phyloP scores from a whole-genome alignment of 1,284 basidiomycete species.

The Farysia itapuensis region DNA sequence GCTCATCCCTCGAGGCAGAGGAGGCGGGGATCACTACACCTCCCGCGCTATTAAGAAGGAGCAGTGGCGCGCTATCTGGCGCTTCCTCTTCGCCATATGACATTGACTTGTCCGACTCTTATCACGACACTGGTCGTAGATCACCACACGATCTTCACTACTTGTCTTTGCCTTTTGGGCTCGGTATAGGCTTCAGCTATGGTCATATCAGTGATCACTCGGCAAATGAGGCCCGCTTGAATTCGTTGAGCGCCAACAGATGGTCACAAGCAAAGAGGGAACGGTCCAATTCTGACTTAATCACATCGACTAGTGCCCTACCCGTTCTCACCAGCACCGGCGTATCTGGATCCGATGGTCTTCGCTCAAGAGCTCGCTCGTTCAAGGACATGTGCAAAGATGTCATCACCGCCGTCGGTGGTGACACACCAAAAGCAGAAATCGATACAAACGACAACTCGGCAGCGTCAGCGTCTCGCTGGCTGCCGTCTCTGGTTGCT shows the following conservation, averaged over 20 bases:
- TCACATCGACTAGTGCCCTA: slow-evolving; percentile 19
- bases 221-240: slow-evolving; percentile 11
- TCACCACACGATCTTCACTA: slow-evolving; percentile 22
- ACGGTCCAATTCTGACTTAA: neutral
- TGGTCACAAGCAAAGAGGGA: neutral
- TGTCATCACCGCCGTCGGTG: slow-evolving; percentile 7
- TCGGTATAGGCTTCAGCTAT: slow-evolving; percentile 38
- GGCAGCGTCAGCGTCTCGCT: slow-evolving; percentile 10
- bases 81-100: slow-evolving; percentile 7
- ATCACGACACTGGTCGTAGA: slow-evolving; percentile 15
- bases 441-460: slow-evolving; percentile 19
- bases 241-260: slow-evolving; percentile 7
- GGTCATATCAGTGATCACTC: slow-evolving; percentile 15
- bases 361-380: slow-evolving; percentile 21
- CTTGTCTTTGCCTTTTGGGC: slow-evolving; percentile 28
- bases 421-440: slow-evolving; percentile 13
- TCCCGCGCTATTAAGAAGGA: slow-evolving; percentile 22
- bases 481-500: slow-evolving; percentile 15
- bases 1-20: slow-evolving; percentile 27
- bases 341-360: slow-evolving; percentile 9
- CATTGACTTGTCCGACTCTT: slow-evolving; percentile 12
- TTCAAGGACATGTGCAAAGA: slow-evolving; percentile 31
- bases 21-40: slow-evolving; percentile 34
- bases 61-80: slow-evolving; percentile 18
- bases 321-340: slow-evolving; percentile 9